Percentiles rank a stretch among this genome's conserved stretches.
Conservation (phyloP, 1,284 basidiomycete genomes). For the Marasmius tenuissimus region DNA sequence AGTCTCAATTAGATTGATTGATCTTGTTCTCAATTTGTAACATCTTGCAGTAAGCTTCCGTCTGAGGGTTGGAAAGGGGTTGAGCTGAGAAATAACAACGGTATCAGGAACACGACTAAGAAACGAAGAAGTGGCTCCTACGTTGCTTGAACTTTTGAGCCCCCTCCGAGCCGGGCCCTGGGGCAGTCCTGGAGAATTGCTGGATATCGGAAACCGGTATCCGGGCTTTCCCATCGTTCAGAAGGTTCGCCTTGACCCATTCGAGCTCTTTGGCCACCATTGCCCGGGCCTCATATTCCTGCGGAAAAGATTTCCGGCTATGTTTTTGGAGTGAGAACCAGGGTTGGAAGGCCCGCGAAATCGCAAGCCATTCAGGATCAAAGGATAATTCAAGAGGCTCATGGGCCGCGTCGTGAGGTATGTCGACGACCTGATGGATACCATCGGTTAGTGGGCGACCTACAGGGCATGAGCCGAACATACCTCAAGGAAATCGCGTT, state of each 20-base stretch:
- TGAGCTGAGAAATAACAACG: constrained; percentile 45
- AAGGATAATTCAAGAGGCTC: constrained; percentile 52
- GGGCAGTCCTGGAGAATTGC: constrained; percentile 74
- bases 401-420: constrained; percentile 12
- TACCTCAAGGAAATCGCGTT: constrained; percentile 82
- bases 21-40: constrained; percentile 82
- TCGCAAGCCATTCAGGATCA: constrained; percentile 93
- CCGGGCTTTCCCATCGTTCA: constrained; percentile 23
- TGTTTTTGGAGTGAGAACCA: constrained; percentile 59
- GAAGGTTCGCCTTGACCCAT: constrained; percentile 60
- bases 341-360: constrained; percentile 83
- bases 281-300: constrained; percentile 51
- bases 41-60: constrained; percentile 82
- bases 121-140: constrained; percentile 28
- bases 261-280: constrained; percentile 63
- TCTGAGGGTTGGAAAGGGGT: constrained; percentile 91
- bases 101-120: background rate
- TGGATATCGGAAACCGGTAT: constrained; percentile 62
- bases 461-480: constrained; percentile 28
- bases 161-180: constrained; percentile 50
- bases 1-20: constrained; percentile 37
- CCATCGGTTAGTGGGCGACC: constrained; percentile 4
- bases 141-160: constrained; percentile 44
- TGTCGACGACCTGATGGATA: constrained; percentile 65
- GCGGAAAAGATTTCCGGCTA: constrained; percentile 55